Conservation (phyloP, 768 basidiomycete species). For the Ramaria rubella region DNA sequence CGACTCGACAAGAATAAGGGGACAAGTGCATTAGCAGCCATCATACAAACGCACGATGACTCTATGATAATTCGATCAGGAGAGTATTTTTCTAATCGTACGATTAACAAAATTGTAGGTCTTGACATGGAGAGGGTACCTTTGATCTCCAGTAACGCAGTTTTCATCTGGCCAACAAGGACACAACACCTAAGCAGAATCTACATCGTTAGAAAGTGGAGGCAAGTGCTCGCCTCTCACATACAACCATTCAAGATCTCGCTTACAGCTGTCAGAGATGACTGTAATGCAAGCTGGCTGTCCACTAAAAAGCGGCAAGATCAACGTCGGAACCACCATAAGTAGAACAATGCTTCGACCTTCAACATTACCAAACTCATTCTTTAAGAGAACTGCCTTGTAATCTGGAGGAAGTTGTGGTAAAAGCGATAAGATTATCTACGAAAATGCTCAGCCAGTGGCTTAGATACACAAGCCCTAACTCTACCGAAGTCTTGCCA, state of each 20-base stretch:
- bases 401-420: slow-evolving; percentile 79
- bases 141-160: slow-evolving; percentile 80
- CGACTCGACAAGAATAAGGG: background rate
- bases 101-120: too few relatives aligned
- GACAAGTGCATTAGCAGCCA: background rate
- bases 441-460: slow-evolving; percentile 8
- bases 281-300: slow-evolving; percentile 82
- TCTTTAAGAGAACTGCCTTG: slow-evolving; percentile 87
- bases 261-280: slow-evolving; percentile 76
- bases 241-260: slow-evolving; percentile 97
- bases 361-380: slow-evolving; percentile 94
- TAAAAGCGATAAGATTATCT: slow-evolving; percentile 72
- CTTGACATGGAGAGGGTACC: slow-evolving; percentile 39
- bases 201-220: background rate
- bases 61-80: slow-evolving; percentile 95
- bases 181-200: slow-evolving; percentile 69
- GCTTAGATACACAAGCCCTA: background rate
- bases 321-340: background rate
- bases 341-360: slow-evolving; percentile 35
- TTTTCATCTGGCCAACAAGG: slow-evolving; percentile 92
- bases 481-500: too few relatives aligned
- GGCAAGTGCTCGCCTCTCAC: slow-evolving; percentile 39
- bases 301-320: slow-evolving; percentile 52
- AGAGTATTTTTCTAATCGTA: slow-evolving; percentile 76
- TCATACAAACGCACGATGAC: slow-evolving; percentile 63